Evolutionary conservation across 352 stramenopile genomes (phyloP).

Genomic region (Pythium brachiatum): DNA sequence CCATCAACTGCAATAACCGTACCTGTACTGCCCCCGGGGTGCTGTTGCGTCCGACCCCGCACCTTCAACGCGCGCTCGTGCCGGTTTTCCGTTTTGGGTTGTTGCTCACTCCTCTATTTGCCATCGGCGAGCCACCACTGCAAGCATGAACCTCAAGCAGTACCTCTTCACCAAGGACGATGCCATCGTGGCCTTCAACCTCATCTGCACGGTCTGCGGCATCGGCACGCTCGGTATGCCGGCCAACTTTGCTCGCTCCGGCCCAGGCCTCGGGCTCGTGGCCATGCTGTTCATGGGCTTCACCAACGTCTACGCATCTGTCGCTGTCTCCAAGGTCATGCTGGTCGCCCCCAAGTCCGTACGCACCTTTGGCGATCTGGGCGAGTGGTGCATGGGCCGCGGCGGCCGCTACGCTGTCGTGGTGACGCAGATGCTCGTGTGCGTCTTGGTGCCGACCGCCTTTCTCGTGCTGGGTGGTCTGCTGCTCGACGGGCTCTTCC

Average conservation of each 20-base stretch:
- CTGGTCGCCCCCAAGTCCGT: conserved; percentile 27
- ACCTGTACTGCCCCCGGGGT: background rate
- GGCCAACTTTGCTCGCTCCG: conserved; percentile 63
- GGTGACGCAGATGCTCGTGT: conserved; percentile 21
- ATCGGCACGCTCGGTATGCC: conserved; percentile 73
- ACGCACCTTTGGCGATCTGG: conserved; percentile 30
- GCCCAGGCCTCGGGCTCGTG: conserved; percentile 24
- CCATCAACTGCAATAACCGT: background rate
- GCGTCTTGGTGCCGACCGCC: conserved; percentile 14
- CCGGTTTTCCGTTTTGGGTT: background rate
- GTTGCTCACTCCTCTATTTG: background rate
- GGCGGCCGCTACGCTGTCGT: conserved; percentile 24
- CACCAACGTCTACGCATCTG: conserved; percentile 21
- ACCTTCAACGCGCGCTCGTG: background rate
- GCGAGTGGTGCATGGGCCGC: conserved; percentile 29
- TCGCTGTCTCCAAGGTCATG: conserved; percentile 38
- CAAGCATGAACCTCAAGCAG: conserved; percentile 10
- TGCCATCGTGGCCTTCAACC: conserved; percentile 29
- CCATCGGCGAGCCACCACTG: background rate
- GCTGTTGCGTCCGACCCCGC: background rate
- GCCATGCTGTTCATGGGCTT: conserved; percentile 30
- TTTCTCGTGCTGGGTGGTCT: conserved; percentile 30
- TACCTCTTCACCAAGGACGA: conserved; percentile 29
- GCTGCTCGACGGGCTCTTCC: conserved; percentile 27
- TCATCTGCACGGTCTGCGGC: conserved; percentile 67